Conservation (phyloP, 2,329 filamentous ascomycete species). For the Botrytis deweyae region DNA sequence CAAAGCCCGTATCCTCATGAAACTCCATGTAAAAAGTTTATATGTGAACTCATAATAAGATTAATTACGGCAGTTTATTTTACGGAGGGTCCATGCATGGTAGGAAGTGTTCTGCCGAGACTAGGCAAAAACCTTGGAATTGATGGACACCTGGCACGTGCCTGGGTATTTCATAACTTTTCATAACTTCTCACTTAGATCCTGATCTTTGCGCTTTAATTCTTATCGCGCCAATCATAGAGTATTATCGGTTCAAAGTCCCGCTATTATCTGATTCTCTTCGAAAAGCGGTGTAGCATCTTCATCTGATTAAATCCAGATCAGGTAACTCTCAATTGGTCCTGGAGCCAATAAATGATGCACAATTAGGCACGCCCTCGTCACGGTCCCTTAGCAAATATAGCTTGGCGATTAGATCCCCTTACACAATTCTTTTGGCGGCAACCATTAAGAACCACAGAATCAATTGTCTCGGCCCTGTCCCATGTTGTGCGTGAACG, state of each 20-base stretch:
- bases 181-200: neutral
- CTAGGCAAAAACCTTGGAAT: neutral
- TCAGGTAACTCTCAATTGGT: neutral
- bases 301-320: neutral
- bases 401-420: slow-evolving; percentile 1
- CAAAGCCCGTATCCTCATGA: neutral
- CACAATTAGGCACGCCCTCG: neutral
- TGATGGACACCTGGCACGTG: too few relatives aligned
- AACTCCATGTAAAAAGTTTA: neutral
- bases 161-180: neutral
- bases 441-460: neutral
- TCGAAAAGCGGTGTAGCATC: neutral
- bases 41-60: neutral
- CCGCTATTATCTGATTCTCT: neutral
- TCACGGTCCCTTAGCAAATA: neutral
- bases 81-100: neutral
- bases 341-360: neutral
- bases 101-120: neutral
- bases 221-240: neutral
- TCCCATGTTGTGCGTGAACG: neutral
- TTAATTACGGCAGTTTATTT: neutral
- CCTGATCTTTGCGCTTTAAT: neutral
- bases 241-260: accelerated
- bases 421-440: neutral
- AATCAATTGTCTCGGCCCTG: neutral